Evolutionary conservation across 2,329 filamentous ascomycete genomes (phyloP), one percentile per base, ranked within the genome.

Genomic region (Beauveria australis): DNA sequence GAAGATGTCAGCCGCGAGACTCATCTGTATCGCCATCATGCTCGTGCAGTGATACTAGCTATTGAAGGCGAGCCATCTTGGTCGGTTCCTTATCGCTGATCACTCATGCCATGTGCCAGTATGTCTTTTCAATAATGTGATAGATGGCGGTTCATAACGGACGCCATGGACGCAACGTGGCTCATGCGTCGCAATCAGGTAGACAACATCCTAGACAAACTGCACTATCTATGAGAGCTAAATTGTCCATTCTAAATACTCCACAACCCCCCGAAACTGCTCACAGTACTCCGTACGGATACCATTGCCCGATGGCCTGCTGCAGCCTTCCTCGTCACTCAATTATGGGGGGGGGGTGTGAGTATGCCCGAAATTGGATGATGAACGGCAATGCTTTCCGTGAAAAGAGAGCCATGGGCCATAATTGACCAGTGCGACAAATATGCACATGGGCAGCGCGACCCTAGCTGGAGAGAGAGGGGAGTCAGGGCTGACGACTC

Each of bases 401-500:
- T n/a, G n/a, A n/a, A n/a, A 44, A 10, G 41, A n/a, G n/a, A 59
- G 56, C 56, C 46, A 44, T 52, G 56, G 56, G 22, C 56, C 37
- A 22, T 43, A 33, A 22, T 24, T 59, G 56, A 41, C 56, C 56
- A 22, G 56, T 59, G 55, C 49, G 33, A 3, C 47, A 12, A 33
- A 2, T 26, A 41, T 19, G 22, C 3, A 22, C 22, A 22, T 22
- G 22, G 55, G 55, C 22, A 33, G 10, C 40, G 22, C 37, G 47
- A 33, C 55, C 55, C 55, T 52, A 37, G 47, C 47, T 22, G 4
- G 22, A 48, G 47, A 59, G 52, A 44, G n/a, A 22, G 19, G 40
- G 26, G 47, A 18, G 49, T 7, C 18, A 43, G n/a, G 41, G 18
- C 33, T 37, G 33, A 14, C 30, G 30, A 14, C 33, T 37, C 33